Conservation (phyloP, 2,329 filamentous ascomycete species). For the Lachnellula arida region DNA sequence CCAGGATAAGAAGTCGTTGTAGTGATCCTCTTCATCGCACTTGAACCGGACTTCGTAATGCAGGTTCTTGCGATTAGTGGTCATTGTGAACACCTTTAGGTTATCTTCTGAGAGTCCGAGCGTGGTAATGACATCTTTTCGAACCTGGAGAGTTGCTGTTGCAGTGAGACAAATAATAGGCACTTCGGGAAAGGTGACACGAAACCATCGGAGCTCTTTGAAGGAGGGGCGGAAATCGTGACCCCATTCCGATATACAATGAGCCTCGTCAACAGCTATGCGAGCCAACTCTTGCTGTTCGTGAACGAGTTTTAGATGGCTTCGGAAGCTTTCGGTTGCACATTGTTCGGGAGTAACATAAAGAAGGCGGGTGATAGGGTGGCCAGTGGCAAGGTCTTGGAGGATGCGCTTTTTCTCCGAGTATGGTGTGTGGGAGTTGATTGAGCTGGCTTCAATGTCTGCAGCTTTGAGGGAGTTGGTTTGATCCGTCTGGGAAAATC, state of each 20-base stretch:
- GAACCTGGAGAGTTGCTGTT: slow-evolving; percentile 77
- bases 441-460: slow-evolving; percentile 74
- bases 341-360: slow-evolving; percentile 95
- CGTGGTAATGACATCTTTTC: slow-evolving; percentile 74
- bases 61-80: slow-evolving; percentile 77
- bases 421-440: slow-evolving; percentile 75
- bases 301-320: slow-evolving; percentile 67
- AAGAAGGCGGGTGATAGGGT: slow-evolving; percentile 75
- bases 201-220: slow-evolving; percentile 82
- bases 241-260: slow-evolving; percentile 97
- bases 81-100: slow-evolving; percentile 74
- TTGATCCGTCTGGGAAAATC: slow-evolving; percentile 70
- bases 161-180: slow-evolving; percentile 92
- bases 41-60: slow-evolving; percentile 89
- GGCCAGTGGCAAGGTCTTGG: slow-evolving; percentile 79
- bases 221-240: slow-evolving; percentile 96
- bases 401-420: slow-evolving; percentile 65
- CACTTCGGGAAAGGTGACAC: slow-evolving; percentile 72
- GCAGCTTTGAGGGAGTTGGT: slow-evolving; percentile 72
- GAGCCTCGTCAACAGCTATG: slow-evolving; percentile 88
- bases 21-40: slow-evolving; percentile 66
- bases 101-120: slow-evolving; percentile 62
- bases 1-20: slow-evolving; percentile 72
- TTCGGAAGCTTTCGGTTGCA: slow-evolving; percentile 70
- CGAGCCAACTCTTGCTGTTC: slow-evolving; percentile 79